A percentile compares a stretch with the other conserved stretches of the same genome.
Evolutionary conservation across 371 early-diverging fungal species (phyloP).

Genomic region (Basidiobolus meristosporus): DNA sequence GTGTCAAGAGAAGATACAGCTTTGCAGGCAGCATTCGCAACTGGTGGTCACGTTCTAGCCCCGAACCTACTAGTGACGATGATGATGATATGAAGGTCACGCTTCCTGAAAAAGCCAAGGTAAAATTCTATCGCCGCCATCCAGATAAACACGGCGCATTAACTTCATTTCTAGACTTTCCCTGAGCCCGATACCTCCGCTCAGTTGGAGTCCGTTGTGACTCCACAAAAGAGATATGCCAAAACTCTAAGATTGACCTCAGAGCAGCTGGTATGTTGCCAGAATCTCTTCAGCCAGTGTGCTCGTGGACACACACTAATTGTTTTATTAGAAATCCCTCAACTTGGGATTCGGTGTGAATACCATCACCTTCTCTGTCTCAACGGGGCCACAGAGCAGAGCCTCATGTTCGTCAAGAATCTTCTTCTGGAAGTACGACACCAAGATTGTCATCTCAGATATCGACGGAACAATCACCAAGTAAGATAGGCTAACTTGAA

Average conservation of each 20-base stretch:
- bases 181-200: too few relatives aligned
- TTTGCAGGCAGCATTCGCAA: too few relatives aligned
- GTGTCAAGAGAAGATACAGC: too few relatives aligned
- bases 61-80: too few relatives aligned
- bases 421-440: constrained; percentile 76
- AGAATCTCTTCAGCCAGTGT: neutral
- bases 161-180: too few relatives aligned
- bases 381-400: constrained; percentile 51
- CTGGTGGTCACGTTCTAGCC: too few relatives aligned
- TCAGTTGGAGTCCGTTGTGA: neutral
- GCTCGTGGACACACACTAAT: neutral
- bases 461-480: constrained; percentile 99
- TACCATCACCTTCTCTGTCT: constrained; percentile 75
- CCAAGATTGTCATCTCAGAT: constrained; percentile 91
- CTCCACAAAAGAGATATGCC: constrained; percentile 29
- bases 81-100: too few relatives aligned
- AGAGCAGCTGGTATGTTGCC: constrained; percentile 45
- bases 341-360: constrained; percentile 78
- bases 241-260: constrained; percentile 83
- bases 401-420: constrained; percentile 64
- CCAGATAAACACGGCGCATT: too few relatives aligned
- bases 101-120: too few relatives aligned
- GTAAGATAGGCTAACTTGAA: constrained; percentile 4
- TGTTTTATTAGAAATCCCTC: constrained; percentile 26
- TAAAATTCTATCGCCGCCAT: too few relatives aligned